phyloP scores from a whole-genome alignment of 176 grass and related monocot genomes.

The Pontederia paniculata region DNA sequence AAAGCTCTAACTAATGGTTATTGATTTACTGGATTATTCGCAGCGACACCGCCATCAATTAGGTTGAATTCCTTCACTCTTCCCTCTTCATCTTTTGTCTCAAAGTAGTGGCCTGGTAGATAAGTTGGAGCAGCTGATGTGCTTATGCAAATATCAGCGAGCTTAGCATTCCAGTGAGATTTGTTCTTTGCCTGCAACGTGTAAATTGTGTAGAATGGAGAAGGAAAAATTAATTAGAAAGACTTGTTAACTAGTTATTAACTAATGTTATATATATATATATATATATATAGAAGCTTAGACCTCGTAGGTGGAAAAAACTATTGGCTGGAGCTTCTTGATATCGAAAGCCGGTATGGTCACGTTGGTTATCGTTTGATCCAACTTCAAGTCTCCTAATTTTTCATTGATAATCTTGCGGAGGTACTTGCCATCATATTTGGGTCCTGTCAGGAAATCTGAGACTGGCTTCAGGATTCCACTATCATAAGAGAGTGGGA shows the following conservation, averaged over 20 bases:
- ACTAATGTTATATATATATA: no score
- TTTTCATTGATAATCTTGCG: not conserved
- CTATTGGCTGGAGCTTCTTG: not conserved
- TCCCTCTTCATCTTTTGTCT: not conserved
- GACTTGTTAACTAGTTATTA: no score
- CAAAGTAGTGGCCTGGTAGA: no score
- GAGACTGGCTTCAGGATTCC: not conserved
- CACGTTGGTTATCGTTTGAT: not conserved
- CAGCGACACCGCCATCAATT: not conserved
- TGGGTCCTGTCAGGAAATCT: not conserved
- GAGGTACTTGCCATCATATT: not conserved
- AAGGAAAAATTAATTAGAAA: no score
- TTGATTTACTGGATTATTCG: slow-evolving; percentile 2
- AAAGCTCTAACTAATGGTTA: no score
- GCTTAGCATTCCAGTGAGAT: not conserved
- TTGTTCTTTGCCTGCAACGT: not conserved
- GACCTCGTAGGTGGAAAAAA: no score
- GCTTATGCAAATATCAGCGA: not conserved
- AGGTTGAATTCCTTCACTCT: no score
- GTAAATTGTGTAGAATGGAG: no score
- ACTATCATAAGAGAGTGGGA: no score
- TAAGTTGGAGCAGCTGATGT: not conserved
- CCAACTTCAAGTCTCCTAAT: not conserved
- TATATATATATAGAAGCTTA: no score
- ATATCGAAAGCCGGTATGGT: no score